Conservation (phyloP, 2,329 filamentous ascomycete species). For the Metarhizium anisopliae region DNA sequence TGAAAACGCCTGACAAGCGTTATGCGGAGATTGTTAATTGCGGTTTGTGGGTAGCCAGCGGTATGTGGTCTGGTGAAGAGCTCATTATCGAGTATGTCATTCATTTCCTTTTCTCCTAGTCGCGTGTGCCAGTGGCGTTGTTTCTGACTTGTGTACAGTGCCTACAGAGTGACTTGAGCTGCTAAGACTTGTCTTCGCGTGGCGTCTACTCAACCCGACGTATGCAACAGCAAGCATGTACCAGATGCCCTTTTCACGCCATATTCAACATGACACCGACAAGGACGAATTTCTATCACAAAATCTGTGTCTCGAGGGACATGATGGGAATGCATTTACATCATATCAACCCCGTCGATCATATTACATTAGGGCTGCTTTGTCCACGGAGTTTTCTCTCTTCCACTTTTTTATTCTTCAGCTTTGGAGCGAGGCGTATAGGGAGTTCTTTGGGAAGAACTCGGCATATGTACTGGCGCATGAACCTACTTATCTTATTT, state of each 20-base stretch:
- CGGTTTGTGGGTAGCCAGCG: slow-evolving; percentile 40
- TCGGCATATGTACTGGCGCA: neutral
- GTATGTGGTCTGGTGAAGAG: slow-evolving; percentile 35
- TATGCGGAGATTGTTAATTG: slow-evolving; percentile 40
- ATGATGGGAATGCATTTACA: neutral
- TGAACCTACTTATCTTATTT: neutral
- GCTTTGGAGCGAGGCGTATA: neutral
- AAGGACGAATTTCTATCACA: neutral
- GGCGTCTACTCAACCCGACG: neutral
- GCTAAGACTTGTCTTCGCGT: neutral
- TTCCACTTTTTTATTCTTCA: neutral
- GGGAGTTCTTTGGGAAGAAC: neutral
- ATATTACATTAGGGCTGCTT: neutral
- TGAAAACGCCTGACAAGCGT: slow-evolving; percentile 40
- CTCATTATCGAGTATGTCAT: slow-evolving; percentile 35
- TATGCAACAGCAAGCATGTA: neutral
- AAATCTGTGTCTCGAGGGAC: neutral
- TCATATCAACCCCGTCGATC: neutral
- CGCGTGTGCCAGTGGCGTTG: neutral
- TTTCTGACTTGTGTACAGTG: neutral
- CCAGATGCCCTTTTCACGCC: neutral
- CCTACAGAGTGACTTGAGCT: slow-evolving; percentile 2
- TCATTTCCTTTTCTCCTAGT: neutral
- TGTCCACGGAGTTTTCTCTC: neutral
- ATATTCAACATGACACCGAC: neutral